Conservation (phyloP, 768 basidiomycete species). For the Tylopilus subfusipes region DNA sequence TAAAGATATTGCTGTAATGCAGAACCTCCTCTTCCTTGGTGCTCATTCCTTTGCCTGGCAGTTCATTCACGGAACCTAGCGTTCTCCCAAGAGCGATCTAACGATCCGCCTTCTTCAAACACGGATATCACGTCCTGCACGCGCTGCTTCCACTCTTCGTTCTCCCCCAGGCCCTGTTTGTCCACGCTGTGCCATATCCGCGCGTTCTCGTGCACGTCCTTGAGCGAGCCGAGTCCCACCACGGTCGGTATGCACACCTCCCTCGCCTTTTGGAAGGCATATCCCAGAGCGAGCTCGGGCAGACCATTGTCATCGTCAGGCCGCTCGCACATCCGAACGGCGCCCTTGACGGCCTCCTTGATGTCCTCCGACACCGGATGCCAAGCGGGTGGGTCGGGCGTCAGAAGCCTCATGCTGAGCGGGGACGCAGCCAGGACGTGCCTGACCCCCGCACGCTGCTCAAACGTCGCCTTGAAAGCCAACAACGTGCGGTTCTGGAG, state of each 20-base stretch:
- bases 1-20: constrained; percentile 20
- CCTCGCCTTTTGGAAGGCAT: constrained; percentile 51
- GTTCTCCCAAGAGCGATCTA: constrained; percentile 75
- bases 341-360: constrained; percentile 40
- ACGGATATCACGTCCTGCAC: constrained; percentile 34
- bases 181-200: constrained; percentile 63
- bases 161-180: constrained; percentile 32
- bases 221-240: constrained; percentile 63
- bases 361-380: constrained; percentile 67
- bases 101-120: constrained; percentile 48
- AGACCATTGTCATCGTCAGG: constrained; percentile 43
- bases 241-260: constrained; percentile 57
- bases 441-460: constrained; percentile 57
- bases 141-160: constrained; percentile 44
- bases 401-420: constrained; percentile 79
- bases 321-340: constrained; percentile 29
- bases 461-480: constrained; percentile 54
- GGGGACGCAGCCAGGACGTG: constrained; percentile 80
- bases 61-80: constrained; percentile 32
- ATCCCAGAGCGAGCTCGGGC: constrained; percentile 70
- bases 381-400: constrained; percentile 58
- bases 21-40: not conserved
- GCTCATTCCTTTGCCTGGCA: not conserved
- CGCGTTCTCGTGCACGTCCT: constrained; percentile 74
- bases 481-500: constrained; percentile 66